These are phyloP conservation scores for Phytomonas sp. DNA, from an alignment of 208 protist species.

Conservation along the genomic window DNA sequence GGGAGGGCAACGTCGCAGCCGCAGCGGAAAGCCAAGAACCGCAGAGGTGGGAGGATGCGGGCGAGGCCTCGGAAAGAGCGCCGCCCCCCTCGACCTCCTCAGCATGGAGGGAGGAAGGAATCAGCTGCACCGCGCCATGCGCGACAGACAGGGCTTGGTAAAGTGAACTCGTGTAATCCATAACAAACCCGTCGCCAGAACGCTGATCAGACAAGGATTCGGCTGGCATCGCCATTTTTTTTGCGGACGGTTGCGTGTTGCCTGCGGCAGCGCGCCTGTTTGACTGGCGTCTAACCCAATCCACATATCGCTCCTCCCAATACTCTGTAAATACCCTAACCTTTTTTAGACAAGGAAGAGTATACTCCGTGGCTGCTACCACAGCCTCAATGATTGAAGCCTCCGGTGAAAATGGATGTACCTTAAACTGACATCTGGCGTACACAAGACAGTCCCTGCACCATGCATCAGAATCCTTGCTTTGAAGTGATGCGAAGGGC, in stretches of 20 bases:
- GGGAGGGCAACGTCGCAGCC: constrained; percentile 1
- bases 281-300: neutral
- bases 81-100: constrained; percentile 8
- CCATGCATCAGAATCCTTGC: neutral
- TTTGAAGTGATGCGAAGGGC: neutral
- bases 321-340: neutral
- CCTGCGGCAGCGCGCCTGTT: neutral
- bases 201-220: neutral
- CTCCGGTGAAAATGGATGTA: neutral
- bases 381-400: neutral
- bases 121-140: constrained; percentile 5
- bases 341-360: neutral
- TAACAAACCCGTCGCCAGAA: neutral
- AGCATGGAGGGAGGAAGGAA: neutral
- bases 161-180: constrained; percentile 1
- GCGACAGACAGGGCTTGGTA: constrained; percentile 8
- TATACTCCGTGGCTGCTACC: neutral
- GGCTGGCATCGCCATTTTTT: neutral
- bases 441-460: neutral
- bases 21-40: constrained; percentile 12
- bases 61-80: neutral
- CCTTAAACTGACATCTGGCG: neutral
- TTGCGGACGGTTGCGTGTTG: neutral
- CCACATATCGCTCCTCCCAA: neutral
- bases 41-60: neutral